Base-by-base conservation (phyloP, 441 rosid genomes). In the Euphorbia corollata region DNA sequence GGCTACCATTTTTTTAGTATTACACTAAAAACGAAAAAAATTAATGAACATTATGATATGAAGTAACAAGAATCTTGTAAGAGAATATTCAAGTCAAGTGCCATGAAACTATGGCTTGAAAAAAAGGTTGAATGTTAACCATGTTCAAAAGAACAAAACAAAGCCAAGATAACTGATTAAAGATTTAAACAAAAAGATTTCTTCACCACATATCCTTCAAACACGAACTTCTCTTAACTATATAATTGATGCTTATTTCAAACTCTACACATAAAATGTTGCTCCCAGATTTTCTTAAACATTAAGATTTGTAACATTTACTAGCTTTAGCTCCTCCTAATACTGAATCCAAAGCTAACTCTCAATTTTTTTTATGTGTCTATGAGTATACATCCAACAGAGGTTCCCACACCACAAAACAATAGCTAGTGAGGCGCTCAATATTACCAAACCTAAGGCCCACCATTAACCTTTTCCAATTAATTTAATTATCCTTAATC, bases 371-470 rank as follows among this genome's bases (percentile, higher is more conserved):
- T 45, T 45, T 45, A 41, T 41, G 51, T 45, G 51, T 45, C 51
- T 15, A 4, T 45, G 51, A 13, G 47, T 41, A 41, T 0, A 45
- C 51, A 12, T 45, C n/a, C n/a, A 45, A 13, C 8, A 53, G 19
- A 18, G 39, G 51, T 45, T 65, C 50, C 20, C 19, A 30, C 61
- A 54, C 48, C 59, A 30, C 18, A 38, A 65, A n/a, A 51, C 8
- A 16, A 48, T 48, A 23, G 57, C 24, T 1, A 1, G 8, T 0
- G 8, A 16, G 57, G 51, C 69, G 38, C 39, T 36, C 56, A 15
- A 36, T 32, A 30, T 54, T 65, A 53, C 18, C 71, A 45, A 24
- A 27, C 19, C 34, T 8, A 27, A 59, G 71, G 53, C 47, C 62
- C 27, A 39, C 61, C 22, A 43, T n/a, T 16, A 39, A 27, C 48